Evolutionary conservation across 2,329 filamentous ascomycete species (phyloP).

Genomic region (Hypoxylon sp.): DNA sequence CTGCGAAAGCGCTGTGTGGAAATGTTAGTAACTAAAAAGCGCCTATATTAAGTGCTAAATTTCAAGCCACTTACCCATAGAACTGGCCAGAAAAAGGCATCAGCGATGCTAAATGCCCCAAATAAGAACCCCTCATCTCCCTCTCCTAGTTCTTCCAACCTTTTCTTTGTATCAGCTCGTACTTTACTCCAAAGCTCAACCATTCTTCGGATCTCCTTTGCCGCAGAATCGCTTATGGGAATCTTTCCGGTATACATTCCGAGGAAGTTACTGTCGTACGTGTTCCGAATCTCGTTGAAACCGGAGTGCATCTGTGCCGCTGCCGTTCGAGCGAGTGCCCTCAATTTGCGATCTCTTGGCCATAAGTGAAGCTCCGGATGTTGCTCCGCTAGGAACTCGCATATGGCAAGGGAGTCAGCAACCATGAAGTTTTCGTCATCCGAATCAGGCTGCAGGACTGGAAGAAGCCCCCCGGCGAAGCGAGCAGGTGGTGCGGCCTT

Average conservation of each 20-base stretch:
- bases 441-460: slow-evolving; percentile 53
- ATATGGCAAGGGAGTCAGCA: slow-evolving; percentile 59
- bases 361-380: slow-evolving; percentile 51
- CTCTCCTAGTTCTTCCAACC: slow-evolving; percentile 32
- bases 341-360: slow-evolving; percentile 50
- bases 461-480: slow-evolving; percentile 49
- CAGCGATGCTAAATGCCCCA: slow-evolving; percentile 43
- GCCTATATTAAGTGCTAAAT: neutral
- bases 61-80: slow-evolving; percentile 40
- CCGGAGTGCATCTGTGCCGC: slow-evolving; percentile 58
- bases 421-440: slow-evolving; percentile 49
- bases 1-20: slow-evolving; percentile 40
- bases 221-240: slow-evolving; percentile 32
- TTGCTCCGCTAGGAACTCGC: slow-evolving; percentile 56
- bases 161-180: slow-evolving; percentile 32
- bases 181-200: slow-evolving; percentile 39
- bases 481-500: slow-evolving; percentile 45
- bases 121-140: slow-evolving; percentile 43
- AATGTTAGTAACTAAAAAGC: neutral
- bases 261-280: slow-evolving; percentile 55
- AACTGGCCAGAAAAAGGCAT: slow-evolving; percentile 47
- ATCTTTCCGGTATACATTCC: slow-evolving; percentile 40
- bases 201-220: slow-evolving; percentile 37
- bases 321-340: slow-evolving; percentile 55
- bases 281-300: slow-evolving; percentile 52